Conservation (phyloP, 108 stramenopile species). For the Discostella pseudostelligera region DNA sequence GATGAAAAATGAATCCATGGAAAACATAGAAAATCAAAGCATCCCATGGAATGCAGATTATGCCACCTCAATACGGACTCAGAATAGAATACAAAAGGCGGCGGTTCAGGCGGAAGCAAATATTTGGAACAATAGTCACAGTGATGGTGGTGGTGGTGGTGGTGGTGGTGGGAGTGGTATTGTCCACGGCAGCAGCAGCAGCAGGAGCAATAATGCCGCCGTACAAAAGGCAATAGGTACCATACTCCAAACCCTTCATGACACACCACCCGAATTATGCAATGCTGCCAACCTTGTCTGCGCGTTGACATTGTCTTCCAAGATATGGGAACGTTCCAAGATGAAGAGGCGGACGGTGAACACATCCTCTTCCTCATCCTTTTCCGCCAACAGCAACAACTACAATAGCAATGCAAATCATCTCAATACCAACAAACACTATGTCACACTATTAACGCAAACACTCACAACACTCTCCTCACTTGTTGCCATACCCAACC, state of each 20-base stretch:
- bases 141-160: conserved; percentile 2
- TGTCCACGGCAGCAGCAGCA: no score
- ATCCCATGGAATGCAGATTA: conserved; percentile 65
- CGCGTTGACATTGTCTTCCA: conserved; percentile 76
- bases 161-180: conserved; percentile 38
- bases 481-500: conserved; percentile 37
- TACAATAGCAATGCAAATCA: no score
- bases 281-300: conserved; percentile 81
- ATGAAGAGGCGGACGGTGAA: background rate
- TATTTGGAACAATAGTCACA: background rate
- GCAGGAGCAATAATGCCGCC: no score
- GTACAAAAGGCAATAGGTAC: background rate
- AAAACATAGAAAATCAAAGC: background rate
- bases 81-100: conserved; percentile 50
- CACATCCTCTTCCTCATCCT: no score
- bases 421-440: no score
- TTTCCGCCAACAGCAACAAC: no score
- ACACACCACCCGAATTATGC: conserved; percentile 51
- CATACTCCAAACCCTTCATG: conserved; percentile 53
- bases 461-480: conserved; percentile 46
- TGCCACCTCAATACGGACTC: conserved; percentile 51
- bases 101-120: conserved; percentile 13
- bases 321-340: conserved; percentile 19
- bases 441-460: conserved; percentile 22
- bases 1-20: no score